A percentile compares a stretch with the other conserved stretches of the same genome.
Evolutionary conservation across 768 basidiomycete species (phyloP).

Genomic region (Ramaria sp.): DNA sequence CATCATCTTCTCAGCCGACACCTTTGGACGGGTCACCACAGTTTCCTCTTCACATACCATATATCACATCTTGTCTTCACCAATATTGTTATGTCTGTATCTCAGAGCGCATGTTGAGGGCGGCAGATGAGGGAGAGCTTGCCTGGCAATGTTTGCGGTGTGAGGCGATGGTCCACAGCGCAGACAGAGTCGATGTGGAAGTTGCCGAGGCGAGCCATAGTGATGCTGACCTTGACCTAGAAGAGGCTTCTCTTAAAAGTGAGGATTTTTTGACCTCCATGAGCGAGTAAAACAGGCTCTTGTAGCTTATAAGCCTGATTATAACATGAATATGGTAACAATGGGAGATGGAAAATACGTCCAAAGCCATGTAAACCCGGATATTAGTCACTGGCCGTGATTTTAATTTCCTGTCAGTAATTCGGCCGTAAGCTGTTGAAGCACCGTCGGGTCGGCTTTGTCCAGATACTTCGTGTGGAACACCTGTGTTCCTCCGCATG

Average conservation of each 20-base stretch:
- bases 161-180: conserved; percentile 47
- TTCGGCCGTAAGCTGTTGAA: conserved; percentile 45
- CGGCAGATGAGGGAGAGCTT: conserved; percentile 49
- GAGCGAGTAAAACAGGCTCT: background rate
- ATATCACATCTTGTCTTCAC: conserved; percentile 75
- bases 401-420: conserved; percentile 3
- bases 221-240: conserved; percentile 35
- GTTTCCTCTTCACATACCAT: conserved; percentile 70
- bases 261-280: conserved; percentile 37
- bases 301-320: background rate
- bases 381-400: too few species aligned
- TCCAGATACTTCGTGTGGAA: conserved; percentile 53
- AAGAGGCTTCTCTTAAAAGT: conserved; percentile 44
- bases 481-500: conserved; percentile 42
- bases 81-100: conserved; percentile 93
- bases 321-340: background rate
- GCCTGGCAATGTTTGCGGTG: conserved; percentile 85
- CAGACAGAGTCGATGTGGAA: conserved; percentile 46
- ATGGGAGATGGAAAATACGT: background rate
- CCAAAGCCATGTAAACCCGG: too few species aligned
- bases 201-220: conserved; percentile 28
- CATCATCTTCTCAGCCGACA: background rate
- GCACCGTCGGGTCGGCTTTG: conserved; percentile 61
- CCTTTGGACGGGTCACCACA: conserved; percentile 31
- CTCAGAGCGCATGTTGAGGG: conserved; percentile 67